phyloP scores from a whole-genome alignment of 1,284 basidiomycete species.

The Cutaneotrichosporon sp. region DNA sequence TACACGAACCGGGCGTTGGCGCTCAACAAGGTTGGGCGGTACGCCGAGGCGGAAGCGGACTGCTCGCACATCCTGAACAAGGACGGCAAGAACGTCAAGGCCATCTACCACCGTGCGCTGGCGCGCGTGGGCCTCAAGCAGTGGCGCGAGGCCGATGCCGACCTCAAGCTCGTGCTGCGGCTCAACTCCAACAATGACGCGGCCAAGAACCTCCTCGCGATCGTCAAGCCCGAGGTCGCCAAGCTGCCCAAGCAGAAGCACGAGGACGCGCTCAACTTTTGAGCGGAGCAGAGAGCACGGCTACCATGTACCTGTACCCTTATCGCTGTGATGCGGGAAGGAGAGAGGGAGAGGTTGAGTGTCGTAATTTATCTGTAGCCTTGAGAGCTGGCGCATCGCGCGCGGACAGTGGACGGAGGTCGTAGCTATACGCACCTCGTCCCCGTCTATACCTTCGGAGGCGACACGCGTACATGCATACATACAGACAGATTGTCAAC shows the following conservation, averaged over 20 bases:
- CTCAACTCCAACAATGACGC: slow-evolving; percentile 42
- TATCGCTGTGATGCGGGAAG: no score
- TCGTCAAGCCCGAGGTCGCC: slow-evolving; percentile 35
- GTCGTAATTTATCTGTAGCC: no score
- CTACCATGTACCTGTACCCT: no score
- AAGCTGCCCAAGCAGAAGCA: slow-evolving; percentile 39
- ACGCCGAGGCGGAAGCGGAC: slow-evolving; percentile 48
- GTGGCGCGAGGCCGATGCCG: slow-evolving; percentile 49
- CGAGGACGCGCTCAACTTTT: slow-evolving; percentile 44
- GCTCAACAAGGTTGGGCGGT: slow-evolving; percentile 47
- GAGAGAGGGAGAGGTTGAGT: neutral
- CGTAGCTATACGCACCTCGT: neutral
- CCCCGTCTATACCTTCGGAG: neutral
- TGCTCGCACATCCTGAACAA: slow-evolving; percentile 46
- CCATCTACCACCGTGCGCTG: slow-evolving; percentile 51
- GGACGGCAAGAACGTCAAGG: slow-evolving; percentile 53
- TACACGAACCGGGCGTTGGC: slow-evolving; percentile 55
- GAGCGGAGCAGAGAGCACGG: neutral
- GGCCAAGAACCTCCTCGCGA: slow-evolving; percentile 41
- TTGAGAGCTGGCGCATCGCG: neutral
- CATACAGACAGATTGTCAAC: neutral
- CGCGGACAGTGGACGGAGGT: neutral
- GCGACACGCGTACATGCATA: neutral
- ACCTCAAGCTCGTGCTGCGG: slow-evolving; percentile 43
- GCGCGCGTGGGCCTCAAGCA: slow-evolving; percentile 45